These are phyloP conservation scores for Cordyceps farinosa DNA, from an alignment of 2,329 filamentous ascomycete genomes.

Conservation along the genomic window DNA sequence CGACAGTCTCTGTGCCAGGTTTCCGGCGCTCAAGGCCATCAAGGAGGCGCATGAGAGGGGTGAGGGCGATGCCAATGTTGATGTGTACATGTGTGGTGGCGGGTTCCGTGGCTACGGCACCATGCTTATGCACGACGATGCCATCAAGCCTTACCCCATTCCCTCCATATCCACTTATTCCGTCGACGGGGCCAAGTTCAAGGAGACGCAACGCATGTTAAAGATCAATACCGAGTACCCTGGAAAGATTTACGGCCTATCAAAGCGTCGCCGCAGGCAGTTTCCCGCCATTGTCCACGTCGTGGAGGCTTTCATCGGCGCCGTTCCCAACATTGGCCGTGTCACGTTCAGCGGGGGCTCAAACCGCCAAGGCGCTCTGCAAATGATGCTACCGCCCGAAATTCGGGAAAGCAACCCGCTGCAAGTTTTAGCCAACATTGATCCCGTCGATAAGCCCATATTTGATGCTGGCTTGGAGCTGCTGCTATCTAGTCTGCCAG, in stretches of 20 bases:
- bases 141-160: slow-evolving; percentile 75
- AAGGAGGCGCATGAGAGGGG: slow-evolving; percentile 33
- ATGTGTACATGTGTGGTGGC: slow-evolving; percentile 82
- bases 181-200: slow-evolving; percentile 59
- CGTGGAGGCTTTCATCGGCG: slow-evolving; percentile 67
- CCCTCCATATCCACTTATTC: slow-evolving; percentile 77
- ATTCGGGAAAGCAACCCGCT: slow-evolving; percentile 66
- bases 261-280: slow-evolving; percentile 72
- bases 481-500: slow-evolving; percentile 43
- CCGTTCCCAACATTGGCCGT: slow-evolving; percentile 65
- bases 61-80: slow-evolving; percentile 43
- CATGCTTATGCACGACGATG: slow-evolving; percentile 76
- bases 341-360: slow-evolving; percentile 86
- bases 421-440: slow-evolving; percentile 30
- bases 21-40: slow-evolving; percentile 45
- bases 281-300: slow-evolving; percentile 81
- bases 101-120: slow-evolving; percentile 90
- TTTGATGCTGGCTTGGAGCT: slow-evolving; percentile 37
- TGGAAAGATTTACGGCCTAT: slow-evolving; percentile 70
- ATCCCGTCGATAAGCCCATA: slow-evolving; percentile 26
- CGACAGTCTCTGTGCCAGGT: slow-evolving; percentile 44
- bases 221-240: slow-evolving; percentile 46
- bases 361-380: slow-evolving; percentile 78
- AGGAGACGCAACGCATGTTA: slow-evolving; percentile 49
- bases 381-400: slow-evolving; percentile 60